Evolutionary conservation across 2,329 filamentous ascomycete species (phyloP), one percentile per base, ranked within the genome.

Genomic region (Aureobasidium sp.): DNA sequence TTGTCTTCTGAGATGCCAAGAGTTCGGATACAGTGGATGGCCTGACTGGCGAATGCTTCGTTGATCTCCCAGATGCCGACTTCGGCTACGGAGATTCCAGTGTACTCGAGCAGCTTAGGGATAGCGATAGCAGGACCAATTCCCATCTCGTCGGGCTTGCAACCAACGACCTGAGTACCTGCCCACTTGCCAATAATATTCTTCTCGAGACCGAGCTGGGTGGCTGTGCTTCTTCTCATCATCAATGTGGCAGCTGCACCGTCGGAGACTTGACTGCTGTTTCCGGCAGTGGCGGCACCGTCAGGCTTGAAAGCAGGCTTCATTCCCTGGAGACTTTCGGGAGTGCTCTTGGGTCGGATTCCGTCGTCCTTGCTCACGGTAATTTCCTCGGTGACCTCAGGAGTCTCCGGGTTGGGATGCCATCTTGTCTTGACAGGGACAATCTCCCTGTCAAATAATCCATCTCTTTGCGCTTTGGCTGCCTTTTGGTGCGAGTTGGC

Each of bases 41-140:
- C 82, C 70, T 86, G 84, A 53, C 78, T 82, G 5, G 83, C 84
- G 71, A 87, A 87, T 15, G 84, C 84, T 82, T 97, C 92, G 74
- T 97, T 97, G 74, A 97, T 88, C 79, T 97, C 92, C 91, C 91
- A 97, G 11, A 94, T 79, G 39, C 87, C 82, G 0, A 97, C 84
- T 62, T 97, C 90, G 2, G 80, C 78, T 14, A 78, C 86, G 47
- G 76, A 71, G 15, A 97, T 73, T 0, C 86, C 90, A 1, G 87
- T 82, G 64, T 84, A 83, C 19, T 78, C 73, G n/a, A 97, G 79
- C 22, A 96, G 79, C 72, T 87, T 89, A 7, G 92, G 92, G 58
- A 97, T 93, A 0, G 90, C 92, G 31, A 96, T 71, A 0, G 91
- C 90, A 0, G 93, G 92, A 0, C 93, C 92, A 62, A 97, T 81